These are phyloP conservation scores for Exsudoporus frostii DNA, from an alignment of 768 basidiomycete species.

Conservation along the genomic window DNA sequence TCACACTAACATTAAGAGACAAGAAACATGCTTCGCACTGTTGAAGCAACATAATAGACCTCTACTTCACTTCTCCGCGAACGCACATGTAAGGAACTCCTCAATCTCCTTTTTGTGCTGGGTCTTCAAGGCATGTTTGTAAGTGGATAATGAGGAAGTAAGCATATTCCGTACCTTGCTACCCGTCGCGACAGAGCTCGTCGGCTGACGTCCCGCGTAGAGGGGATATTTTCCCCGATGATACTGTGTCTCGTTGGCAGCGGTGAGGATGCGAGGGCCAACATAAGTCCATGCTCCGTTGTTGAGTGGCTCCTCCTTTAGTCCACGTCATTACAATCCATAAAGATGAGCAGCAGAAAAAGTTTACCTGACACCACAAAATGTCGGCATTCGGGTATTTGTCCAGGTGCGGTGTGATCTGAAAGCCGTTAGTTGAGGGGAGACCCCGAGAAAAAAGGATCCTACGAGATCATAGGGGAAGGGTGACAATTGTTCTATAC, in stretches of 20 bases:
- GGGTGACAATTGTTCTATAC: conserved; percentile 93
- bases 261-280: conserved; percentile 89
- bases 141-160: background rate
- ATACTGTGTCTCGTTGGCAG: conserved; percentile 84
- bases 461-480: conserved; percentile 94
- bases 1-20: background rate
- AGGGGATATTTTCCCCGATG: conserved; percentile 88
- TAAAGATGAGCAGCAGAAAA: background rate
- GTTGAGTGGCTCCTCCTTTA: conserved; percentile 90
- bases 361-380: conserved; percentile 80
- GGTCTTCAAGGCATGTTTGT: conserved; percentile 35
- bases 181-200: conserved; percentile 88
- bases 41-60: background rate
- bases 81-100: conserved; percentile 62
- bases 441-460: conserved; percentile 6
- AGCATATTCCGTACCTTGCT: conserved; percentile 61
- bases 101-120: conserved; percentile 93
- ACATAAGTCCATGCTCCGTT: conserved; percentile 98
- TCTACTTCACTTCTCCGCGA: conserved; percentile 33
- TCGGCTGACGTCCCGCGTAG: conserved; percentile 92
- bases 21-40: background rate
- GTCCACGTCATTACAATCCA: conserved; percentile 1
- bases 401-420: conserved; percentile 93
- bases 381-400: conserved; percentile 93
- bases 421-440: conserved; percentile 8